Conservation (phyloP, 257 asterid species). For the Thymus mandschuricus region DNA sequence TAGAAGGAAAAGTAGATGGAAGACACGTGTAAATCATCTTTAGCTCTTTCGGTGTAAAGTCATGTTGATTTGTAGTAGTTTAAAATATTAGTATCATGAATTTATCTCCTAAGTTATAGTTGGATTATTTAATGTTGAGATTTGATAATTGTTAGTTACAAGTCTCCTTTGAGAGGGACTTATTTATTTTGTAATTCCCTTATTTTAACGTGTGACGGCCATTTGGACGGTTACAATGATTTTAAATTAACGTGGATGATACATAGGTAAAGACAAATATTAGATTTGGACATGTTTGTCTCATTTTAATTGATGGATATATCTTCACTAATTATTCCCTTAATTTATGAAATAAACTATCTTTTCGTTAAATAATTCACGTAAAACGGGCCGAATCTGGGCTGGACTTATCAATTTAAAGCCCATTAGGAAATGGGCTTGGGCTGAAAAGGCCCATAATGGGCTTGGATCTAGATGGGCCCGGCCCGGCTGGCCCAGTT, state of each 20-base stretch:
- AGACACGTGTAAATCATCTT: conserved; percentile 30
- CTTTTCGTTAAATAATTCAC: neutral
- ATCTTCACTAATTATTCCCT: neutral
- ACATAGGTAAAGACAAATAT: conserved; percentile 10
- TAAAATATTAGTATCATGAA: conserved; percentile 24
- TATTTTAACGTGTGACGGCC: conserved; percentile 27
- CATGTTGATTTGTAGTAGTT: conserved; percentile 30
- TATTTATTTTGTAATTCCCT: neutral
- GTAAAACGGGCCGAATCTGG: too few relatives aligned
- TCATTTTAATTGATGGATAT: neutral
- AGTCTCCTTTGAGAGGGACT: conserved; percentile 27
- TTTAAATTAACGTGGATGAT: neutral
- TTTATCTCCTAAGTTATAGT: conserved; percentile 10
- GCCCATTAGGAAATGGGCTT: too few relatives aligned
- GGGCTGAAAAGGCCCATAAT: too few relatives aligned
- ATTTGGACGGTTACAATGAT: conserved; percentile 22
- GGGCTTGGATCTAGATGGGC: too few relatives aligned
- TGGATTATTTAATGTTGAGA: neutral
- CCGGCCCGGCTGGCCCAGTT: too few relatives aligned
- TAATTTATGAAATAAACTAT: neutral
- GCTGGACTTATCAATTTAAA: too few relatives aligned
- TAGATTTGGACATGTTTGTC: conserved; percentile 31
- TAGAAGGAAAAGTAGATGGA: neutral
- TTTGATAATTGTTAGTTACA: conserved; percentile 6
- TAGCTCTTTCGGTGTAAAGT: conserved; percentile 51